Conservation (phyloP, 176 grass and related monocot species). For the Oryza longistaminata region DNA sequence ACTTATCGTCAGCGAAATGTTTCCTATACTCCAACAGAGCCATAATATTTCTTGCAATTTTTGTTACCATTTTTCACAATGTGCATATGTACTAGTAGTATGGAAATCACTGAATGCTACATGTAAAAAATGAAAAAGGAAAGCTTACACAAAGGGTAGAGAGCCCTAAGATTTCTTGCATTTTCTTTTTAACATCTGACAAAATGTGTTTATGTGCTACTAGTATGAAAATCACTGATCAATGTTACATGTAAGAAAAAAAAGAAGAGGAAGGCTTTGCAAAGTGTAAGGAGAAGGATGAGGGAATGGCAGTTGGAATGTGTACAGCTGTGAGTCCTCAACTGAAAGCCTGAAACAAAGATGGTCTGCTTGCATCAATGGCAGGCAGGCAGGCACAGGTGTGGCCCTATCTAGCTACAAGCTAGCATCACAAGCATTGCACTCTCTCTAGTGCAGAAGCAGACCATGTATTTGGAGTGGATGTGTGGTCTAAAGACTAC, state of each 20-base stretch:
- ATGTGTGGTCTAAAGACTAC: conserved; percentile 37
- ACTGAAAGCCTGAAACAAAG: conserved; percentile 57
- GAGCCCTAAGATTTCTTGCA: neutral
- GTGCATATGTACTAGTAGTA: too few relatives aligned
- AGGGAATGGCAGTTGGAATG: conserved; percentile 38
- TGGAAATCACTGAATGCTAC: too few relatives aligned
- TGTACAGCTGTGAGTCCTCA: conserved; percentile 55
- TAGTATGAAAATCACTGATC: neutral
- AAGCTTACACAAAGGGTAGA: neutral
- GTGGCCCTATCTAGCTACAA: conserved; percentile 32
- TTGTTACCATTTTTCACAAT: neutral
- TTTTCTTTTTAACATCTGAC: neutral
- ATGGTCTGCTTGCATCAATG: conserved; percentile 47
- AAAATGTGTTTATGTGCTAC: neutral
- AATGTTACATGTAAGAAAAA: neutral
- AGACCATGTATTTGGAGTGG: conserved; percentile 7
- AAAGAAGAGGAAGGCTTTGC: neutral
- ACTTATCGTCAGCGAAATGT: neutral
- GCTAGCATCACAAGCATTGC: conserved; percentile 5
- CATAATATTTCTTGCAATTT: neutral
- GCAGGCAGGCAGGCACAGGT: conserved; percentile 15
- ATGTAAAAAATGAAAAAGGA: neutral
- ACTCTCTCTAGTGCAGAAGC: neutral
- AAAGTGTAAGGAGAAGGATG: neutral
- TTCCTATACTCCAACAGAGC: neutral